Evolutionary conservation across 2,329 filamentous ascomycete species (phyloP), one percentile per base, ranked within the genome.

Genomic region (Diaporthe destruens): DNA sequence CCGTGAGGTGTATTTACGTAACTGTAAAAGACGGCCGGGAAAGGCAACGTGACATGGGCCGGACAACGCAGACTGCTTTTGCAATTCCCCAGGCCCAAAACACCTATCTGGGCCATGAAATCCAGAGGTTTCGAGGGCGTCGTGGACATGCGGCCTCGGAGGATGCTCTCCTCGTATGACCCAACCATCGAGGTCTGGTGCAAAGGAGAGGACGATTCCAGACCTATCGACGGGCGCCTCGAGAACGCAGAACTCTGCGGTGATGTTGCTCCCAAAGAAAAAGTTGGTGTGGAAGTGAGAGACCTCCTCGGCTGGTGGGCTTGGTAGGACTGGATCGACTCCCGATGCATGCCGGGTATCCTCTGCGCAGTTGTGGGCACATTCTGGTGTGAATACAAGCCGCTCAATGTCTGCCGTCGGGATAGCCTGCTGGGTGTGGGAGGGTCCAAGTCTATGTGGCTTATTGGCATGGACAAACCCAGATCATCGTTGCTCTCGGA

Each of bases 171-270:
- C 82, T 99, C 96, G 77, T 98, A 99, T 1, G 96, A 98, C 2
- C 96, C 96, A 2, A 98, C 96, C 93, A 99, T 97, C 4, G 95
- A 95, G 11, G 96, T 95, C 81, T 97, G 94, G 71, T 96, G 93
- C 36, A 96, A 85, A 5, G 94, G 92, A 1, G 72, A 71, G 3
- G 94, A 94, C 3, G 87, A 84, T 57, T 98, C 95, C 0, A 92
- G 91, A 20, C 89, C 88, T 57, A 94, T 85, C 0, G 95, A 98
- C 0, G 92, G 91, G 11, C 89, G 85, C 55, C 94, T 87, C 3
- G 90, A 70, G 56, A 87, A 82, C 0, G 83, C 82, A 1, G 88
- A 85, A 6, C 86, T 86, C 66, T 88, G 86, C 20, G 89, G 85
- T 29, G 85, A 85, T 39, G 83, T 79, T 20, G 81, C 81, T 3